Conservation (phyloP, 257 asterid genomes). For the Solanum sparsipilum region DNA sequence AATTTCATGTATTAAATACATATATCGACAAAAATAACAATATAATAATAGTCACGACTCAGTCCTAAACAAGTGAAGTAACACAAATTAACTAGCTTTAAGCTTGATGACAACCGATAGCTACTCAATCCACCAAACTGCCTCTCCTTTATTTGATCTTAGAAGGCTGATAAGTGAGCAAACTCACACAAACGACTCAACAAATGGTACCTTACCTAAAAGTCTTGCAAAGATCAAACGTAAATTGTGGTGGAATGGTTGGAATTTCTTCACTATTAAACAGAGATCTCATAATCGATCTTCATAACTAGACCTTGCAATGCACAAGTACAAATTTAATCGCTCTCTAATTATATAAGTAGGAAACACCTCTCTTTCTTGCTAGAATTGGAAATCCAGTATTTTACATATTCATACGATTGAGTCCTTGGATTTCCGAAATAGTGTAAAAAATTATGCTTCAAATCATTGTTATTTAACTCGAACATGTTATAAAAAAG, state of each 20-base stretch:
- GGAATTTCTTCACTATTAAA: neutral
- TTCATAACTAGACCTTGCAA: neutral
- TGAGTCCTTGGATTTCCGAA: accelerated
- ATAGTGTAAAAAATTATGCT: too few relatives aligned
- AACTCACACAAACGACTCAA: neutral
- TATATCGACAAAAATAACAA: neutral
- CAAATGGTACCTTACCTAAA: neutral
- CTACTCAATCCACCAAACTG: neutral
- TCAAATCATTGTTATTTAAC: too few relatives aligned
- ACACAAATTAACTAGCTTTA: neutral
- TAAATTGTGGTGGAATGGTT: neutral
- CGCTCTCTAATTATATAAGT: too few relatives aligned
- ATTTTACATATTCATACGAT: too few relatives aligned
- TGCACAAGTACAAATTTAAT: neutral
- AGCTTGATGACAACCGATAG: neutral
- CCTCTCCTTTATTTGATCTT: neutral
- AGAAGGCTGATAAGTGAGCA: neutral
- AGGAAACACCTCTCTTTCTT: too few relatives aligned
- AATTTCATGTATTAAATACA: neutral
- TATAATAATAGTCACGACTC: neutral
- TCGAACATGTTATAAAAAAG: too few relatives aligned
- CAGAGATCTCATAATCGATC: accelerated
- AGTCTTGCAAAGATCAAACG: neutral
- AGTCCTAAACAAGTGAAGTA: neutral
- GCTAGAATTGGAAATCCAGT: too few relatives aligned